Percentiles rank a stretch among this genome's conserved stretches.
These are phyloP conservation scores for Phialophora tarda DNA, from an alignment of 2,329 filamentous ascomycete species.

Conservation along the genomic window DNA sequence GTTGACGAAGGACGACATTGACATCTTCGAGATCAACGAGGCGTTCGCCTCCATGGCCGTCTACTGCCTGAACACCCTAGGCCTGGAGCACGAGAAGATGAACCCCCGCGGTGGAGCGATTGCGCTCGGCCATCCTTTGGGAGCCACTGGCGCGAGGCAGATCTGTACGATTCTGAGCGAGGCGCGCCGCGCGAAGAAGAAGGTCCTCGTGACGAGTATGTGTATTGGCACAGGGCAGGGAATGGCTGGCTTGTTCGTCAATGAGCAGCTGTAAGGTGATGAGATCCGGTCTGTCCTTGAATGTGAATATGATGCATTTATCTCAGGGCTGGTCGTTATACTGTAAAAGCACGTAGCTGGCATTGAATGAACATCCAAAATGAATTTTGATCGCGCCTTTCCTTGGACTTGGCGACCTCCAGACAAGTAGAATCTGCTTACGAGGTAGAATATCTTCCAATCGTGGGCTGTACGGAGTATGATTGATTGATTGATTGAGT, in stretches of 20 bases:
- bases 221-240: constrained; percentile 73
- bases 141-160: constrained; percentile 85
- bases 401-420: not conserved
- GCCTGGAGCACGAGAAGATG: constrained; percentile 71
- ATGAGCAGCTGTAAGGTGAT: constrained; percentile 57
- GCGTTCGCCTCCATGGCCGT: constrained; percentile 98
- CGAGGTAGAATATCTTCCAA: too few relatives aligned
- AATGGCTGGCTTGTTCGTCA: constrained; percentile 70
- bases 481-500: too few relatives aligned
- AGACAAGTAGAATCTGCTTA: too few relatives aligned
- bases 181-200: constrained; percentile 82
- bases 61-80: constrained; percentile 77
- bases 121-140: constrained; percentile 87
- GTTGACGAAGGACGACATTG: constrained; percentile 79
- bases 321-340: not conserved
- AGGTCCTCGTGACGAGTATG: constrained; percentile 91
- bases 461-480: too few relatives aligned
- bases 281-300: not conserved
- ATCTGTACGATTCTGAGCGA: constrained; percentile 91
- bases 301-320: constrained; percentile 1
- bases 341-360: not conserved
- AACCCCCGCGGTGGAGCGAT: constrained; percentile 95
- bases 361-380: not conserved
- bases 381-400: not conserved
- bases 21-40: constrained; percentile 94